A percentile compares a stretch with the other conserved stretches of the same genome.
phyloP scores from a whole-genome alignment of 345 rosid genomes.

The Rhodamnia argentea region DNA sequence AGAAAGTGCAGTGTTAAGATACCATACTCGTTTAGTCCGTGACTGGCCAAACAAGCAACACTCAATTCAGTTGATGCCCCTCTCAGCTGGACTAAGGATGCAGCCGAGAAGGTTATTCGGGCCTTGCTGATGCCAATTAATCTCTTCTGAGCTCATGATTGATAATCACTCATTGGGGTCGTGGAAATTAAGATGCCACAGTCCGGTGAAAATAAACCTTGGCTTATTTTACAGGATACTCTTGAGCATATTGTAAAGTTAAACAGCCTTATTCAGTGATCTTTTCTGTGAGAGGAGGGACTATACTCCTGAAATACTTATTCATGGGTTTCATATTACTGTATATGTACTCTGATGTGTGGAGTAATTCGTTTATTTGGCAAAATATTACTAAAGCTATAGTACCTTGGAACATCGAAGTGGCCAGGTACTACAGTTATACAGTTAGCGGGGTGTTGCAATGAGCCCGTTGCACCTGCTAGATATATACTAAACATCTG shows the following conservation, averaged over 20 bases:
- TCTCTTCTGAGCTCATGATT: not conserved
- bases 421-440: not conserved
- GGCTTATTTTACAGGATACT: not conserved
- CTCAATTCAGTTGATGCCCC: not conserved
- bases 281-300: not conserved
- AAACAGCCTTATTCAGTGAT: not conserved
- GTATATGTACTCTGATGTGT: not conserved
- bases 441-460: not conserved
- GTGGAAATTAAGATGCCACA: not conserved
- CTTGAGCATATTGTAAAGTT: not conserved
- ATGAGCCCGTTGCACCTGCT: not conserved
- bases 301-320: not conserved
- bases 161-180: not conserved
- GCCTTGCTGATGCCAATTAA: not conserved
- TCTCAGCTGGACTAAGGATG: not conserved
- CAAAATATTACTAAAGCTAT: not conserved
- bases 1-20: not conserved
- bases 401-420: not conserved
- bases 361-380: not conserved
- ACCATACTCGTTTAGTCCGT: not conserved
- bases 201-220: no score
- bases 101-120: not conserved
- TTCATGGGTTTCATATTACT: not conserved
- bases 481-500: not conserved
- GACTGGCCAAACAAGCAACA: not conserved